A percentile compares a stretch with the other conserved stretches of the same genome.
These are phyloP conservation scores for Fusarium sp. DNA, from an alignment of 2,329 filamentous ascomycete genomes.

Conservation along the genomic window DNA sequence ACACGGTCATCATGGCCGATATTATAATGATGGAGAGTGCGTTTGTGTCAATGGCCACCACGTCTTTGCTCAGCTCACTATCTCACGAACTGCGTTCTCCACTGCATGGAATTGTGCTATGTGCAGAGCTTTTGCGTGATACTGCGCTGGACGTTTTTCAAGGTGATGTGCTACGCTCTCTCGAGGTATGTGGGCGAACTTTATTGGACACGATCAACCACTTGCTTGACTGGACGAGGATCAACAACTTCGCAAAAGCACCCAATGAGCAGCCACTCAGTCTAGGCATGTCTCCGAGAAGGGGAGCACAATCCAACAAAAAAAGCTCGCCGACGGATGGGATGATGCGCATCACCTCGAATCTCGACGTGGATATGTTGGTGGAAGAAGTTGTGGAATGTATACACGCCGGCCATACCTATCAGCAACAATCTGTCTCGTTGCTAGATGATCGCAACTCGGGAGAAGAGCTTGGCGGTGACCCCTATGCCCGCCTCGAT, in stretches of 20 bases:
- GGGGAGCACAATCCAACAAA: background rate
- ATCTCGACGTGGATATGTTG: constrained; percentile 52
- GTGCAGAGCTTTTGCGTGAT: constrained; percentile 64
- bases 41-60: constrained; percentile 61
- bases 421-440: constrained; percentile 38
- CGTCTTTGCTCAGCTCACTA: constrained; percentile 69
- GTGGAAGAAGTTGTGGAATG: constrained; percentile 62
- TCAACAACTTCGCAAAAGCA: constrained; percentile 56
- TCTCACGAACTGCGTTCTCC: constrained; percentile 72
- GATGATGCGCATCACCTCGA: constrained; percentile 32
- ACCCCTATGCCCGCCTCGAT: constrained; percentile 24
- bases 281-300: background rate
- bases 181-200: constrained; percentile 63
- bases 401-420: constrained; percentile 55
- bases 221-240: constrained; percentile 66
- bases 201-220: constrained; percentile 67
- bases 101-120: constrained; percentile 69
- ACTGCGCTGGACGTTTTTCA: constrained; percentile 62
- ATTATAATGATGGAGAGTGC: constrained; percentile 58
- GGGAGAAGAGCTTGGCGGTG: background rate
- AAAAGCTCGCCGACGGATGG: constrained; percentile 20
- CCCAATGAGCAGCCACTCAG: constrained; percentile 1
- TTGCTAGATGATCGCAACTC: constrained; percentile 3
- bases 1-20: constrained; percentile 68
- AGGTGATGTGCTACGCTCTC: constrained; percentile 59